Evolutionary conservation across 306 rosid genomes (phyloP).

Genomic region (Quercus agrifolia): DNA sequence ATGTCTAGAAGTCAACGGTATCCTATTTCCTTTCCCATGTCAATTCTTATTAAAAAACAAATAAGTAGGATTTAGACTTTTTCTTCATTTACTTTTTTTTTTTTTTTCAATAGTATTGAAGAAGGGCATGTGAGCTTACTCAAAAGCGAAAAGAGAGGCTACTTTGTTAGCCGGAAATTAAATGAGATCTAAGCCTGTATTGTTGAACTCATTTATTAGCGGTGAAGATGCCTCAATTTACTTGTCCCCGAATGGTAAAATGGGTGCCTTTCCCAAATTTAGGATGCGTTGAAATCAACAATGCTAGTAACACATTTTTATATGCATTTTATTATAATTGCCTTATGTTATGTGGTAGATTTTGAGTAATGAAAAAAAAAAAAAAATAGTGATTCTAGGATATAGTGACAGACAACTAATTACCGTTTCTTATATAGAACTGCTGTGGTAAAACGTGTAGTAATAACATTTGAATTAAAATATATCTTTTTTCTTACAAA

Average conservation of each 20-base stretch:
- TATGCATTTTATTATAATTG: too few relatives aligned
- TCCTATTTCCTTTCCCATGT: too few relatives aligned
- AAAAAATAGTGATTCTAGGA: not conserved
- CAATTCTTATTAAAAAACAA: not conserved
- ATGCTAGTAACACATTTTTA: too few relatives aligned
- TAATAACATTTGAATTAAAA: too few relatives aligned
- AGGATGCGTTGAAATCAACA: too few relatives aligned
- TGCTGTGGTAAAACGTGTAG: too few relatives aligned
- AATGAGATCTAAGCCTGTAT: constrained; percentile 19
- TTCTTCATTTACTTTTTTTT: not conserved
- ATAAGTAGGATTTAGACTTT: not conserved
- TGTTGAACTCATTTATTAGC: constrained; percentile 46
- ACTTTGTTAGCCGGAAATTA: constrained; percentile 26
- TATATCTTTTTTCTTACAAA: too few relatives aligned
- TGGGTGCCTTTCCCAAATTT: not conserved
- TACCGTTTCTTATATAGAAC: rapidly evolving
- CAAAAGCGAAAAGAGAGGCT: constrained; percentile 28
- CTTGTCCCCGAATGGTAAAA: constrained; percentile 20
- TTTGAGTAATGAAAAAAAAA: not conserved
- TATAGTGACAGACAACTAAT: too few relatives aligned
- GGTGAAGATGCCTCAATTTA: not conserved
- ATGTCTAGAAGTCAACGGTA: too few relatives aligned
- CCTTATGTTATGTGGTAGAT: too few relatives aligned
- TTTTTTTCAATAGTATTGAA: not conserved
- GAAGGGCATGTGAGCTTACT: constrained; percentile 26